A percentile compares a stretch with the other conserved stretches of the same genome.
Conservation (phyloP, 2,329 filamentous ascomycete species). For the Pseudogymnoascus sp. region DNA sequence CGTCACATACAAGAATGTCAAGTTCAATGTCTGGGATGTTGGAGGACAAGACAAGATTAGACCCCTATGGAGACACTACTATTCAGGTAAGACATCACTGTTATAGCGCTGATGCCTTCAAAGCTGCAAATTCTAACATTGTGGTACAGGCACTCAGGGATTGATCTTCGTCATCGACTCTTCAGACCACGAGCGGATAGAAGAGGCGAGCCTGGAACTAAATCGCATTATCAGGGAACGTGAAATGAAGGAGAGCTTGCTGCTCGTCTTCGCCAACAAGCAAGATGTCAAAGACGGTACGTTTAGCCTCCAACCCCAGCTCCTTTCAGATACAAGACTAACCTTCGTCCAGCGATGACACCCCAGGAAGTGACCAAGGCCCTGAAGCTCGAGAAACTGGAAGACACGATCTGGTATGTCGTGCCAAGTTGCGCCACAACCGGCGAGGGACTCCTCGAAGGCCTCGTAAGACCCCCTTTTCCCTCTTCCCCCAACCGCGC, state of each 20-base stretch:
- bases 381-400: too few species aligned
- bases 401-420: slow-evolving; percentile 77
- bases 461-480: slow-evolving; percentile 47
- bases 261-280: slow-evolving; percentile 98
- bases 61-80: slow-evolving; percentile 96
- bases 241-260: slow-evolving; percentile 91
- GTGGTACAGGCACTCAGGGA: slow-evolving; percentile 73
- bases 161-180: slow-evolving; percentile 98
- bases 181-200: slow-evolving; percentile 83
- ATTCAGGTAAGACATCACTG: slow-evolving; percentile 55
- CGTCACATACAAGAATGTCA: slow-evolving; percentile 98
- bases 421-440: slow-evolving; percentile 77
- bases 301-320: slow-evolving; percentile 23
- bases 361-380: slow-evolving; percentile 61
- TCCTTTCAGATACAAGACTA: neutral
- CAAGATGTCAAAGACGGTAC: slow-evolving; percentile 82
- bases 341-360: slow-evolving; percentile 57
- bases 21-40: slow-evolving; percentile 99
- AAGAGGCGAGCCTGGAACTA: slow-evolving; percentile 86
- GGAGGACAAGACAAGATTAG: slow-evolving; percentile 98
- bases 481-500: slow-evolving; percentile 13
- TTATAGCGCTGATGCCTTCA: slow-evolving; percentile 24
- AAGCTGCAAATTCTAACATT: neutral
- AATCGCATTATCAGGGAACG: slow-evolving; percentile 97
- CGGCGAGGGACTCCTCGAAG: slow-evolving; percentile 74